These are phyloP conservation scores for Aspergillus cristatus DNA, from an alignment of 495 filamentous ascomycete species.

Conservation along the genomic window DNA sequence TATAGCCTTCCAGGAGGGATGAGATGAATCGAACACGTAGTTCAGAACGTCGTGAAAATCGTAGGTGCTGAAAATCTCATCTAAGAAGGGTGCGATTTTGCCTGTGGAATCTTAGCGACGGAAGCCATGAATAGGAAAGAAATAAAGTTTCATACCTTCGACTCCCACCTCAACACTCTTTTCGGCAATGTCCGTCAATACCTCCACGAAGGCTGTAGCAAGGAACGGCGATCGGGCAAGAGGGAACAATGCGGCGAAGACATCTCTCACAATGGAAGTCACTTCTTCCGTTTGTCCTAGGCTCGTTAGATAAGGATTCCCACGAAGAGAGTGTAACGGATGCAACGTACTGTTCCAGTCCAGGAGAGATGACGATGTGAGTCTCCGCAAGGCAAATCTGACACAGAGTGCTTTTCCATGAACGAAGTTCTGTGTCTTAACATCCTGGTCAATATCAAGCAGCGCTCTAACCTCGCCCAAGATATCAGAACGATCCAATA, in stretches of 20 bases:
- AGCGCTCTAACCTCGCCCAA: slow-evolving; percentile 38
- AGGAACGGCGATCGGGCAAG: slow-evolving; percentile 30
- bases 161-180: slow-evolving; percentile 20
- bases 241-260: slow-evolving; percentile 20
- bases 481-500: slow-evolving; percentile 47
- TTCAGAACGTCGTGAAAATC: slow-evolving; percentile 19
- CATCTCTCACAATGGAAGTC: slow-evolving; percentile 14
- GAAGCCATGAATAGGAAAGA: neutral
- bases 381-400: slow-evolving; percentile 38
- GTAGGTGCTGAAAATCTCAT: slow-evolving; percentile 18
- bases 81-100: slow-evolving; percentile 12
- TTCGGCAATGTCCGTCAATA: slow-evolving; percentile 30
- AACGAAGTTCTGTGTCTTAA: slow-evolving; percentile 45
- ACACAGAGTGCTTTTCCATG: slow-evolving; percentile 54
- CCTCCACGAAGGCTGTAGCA: slow-evolving; percentile 30
- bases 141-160: slow-evolving; percentile 17
- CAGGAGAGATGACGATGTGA: slow-evolving; percentile 20
- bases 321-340: neutral
- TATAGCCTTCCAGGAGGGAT: slow-evolving; percentile 21
- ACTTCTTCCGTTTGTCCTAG: slow-evolving; percentile 22
- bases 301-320: slow-evolving; percentile 1
- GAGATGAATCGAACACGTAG: slow-evolving; percentile 21
- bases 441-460: slow-evolving; percentile 24
- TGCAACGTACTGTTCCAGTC: slow-evolving; percentile 29
- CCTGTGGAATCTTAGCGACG: slow-evolving; percentile 8